Evolutionary conservation across 2,329 filamentous ascomycete species (phyloP).

Genomic region (Colletotrichum acutatum): DNA sequence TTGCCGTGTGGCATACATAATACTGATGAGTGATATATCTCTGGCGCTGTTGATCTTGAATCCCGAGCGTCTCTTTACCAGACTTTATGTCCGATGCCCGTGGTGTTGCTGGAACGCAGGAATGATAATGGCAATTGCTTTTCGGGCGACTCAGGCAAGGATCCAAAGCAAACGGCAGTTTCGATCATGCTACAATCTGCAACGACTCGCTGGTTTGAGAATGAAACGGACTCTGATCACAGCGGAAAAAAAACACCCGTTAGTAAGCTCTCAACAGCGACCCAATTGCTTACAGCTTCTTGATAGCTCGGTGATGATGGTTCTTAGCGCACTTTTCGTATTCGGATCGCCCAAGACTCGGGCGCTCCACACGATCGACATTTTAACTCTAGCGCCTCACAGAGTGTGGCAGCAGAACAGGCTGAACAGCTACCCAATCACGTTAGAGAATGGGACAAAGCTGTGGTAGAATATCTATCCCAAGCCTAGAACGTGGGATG

Average conservation of each 20-base stretch:
- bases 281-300: too few species aligned
- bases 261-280: too few species aligned
- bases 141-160: background rate
- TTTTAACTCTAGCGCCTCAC: background rate
- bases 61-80: too few species aligned
- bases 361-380: background rate
- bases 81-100: too few species aligned
- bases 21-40: background rate
- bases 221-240: background rate
- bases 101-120: too few species aligned
- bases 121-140: background rate
- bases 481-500: background rate
- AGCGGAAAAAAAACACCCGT: too few species aligned
- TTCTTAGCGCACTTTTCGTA: background rate
- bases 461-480: background rate
- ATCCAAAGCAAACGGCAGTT: background rate
- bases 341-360: background rate
- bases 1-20: background rate
- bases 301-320: background rate
- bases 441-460: background rate
- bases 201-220: background rate
- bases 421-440: background rate
- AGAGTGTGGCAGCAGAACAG: too few species aligned
- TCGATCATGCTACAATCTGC: background rate
- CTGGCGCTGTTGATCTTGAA: background rate